Percentiles rank a stretch among this genome's conserved stretches.
Evolutionary conservation across 2,329 filamentous ascomycete genomes (phyloP).

Genomic region (Ceratocystiopsis minuta): DNA sequence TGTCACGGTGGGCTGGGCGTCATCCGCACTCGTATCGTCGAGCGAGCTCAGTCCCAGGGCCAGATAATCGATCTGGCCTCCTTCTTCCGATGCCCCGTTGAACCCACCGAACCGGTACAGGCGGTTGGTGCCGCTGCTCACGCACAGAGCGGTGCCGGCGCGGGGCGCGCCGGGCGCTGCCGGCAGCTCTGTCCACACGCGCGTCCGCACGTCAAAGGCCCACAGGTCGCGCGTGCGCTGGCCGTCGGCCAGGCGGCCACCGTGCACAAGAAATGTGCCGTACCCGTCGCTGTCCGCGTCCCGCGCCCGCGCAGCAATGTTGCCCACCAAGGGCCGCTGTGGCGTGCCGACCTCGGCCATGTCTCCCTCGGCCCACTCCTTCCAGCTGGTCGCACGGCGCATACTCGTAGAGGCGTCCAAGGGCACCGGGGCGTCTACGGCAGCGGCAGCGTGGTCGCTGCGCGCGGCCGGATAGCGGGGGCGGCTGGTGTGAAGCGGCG

Average conservation of each 20-base stretch:
- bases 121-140: slow-evolving; percentile 31
- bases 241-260: slow-evolving; percentile 48
- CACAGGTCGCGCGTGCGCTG: slow-evolving; percentile 53
- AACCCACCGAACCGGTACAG: slow-evolving; percentile 70
- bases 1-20: slow-evolving; percentile 29
- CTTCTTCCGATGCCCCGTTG: slow-evolving; percentile 51
- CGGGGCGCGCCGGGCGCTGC: slow-evolving; percentile 48
- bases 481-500: slow-evolving; percentile 10
- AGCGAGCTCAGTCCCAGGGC: slow-evolving; percentile 38
- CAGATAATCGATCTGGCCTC: slow-evolving; percentile 52
- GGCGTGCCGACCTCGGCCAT: slow-evolving; percentile 35
- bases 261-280: slow-evolving; percentile 58
- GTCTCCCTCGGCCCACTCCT: slow-evolving; percentile 37
- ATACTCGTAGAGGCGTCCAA: no score
- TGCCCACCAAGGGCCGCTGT: slow-evolving; percentile 40
- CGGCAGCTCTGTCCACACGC: slow-evolving; percentile 49
- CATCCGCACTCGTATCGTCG: slow-evolving; percentile 25
- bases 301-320: slow-evolving; percentile 36
- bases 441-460: slow-evolving; percentile 49
- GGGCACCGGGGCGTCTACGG: slow-evolving; percentile 18
- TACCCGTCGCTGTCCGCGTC: slow-evolving; percentile 44
- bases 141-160: slow-evolving; percentile 49
- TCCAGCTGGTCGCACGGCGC: slow-evolving; percentile 27
- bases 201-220: slow-evolving; percentile 50
- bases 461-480: slow-evolving; percentile 40